These are phyloP conservation scores for Lojkania enalia DNA, from an alignment of 2,329 filamentous ascomycete species.

Conservation along the genomic window DNA sequence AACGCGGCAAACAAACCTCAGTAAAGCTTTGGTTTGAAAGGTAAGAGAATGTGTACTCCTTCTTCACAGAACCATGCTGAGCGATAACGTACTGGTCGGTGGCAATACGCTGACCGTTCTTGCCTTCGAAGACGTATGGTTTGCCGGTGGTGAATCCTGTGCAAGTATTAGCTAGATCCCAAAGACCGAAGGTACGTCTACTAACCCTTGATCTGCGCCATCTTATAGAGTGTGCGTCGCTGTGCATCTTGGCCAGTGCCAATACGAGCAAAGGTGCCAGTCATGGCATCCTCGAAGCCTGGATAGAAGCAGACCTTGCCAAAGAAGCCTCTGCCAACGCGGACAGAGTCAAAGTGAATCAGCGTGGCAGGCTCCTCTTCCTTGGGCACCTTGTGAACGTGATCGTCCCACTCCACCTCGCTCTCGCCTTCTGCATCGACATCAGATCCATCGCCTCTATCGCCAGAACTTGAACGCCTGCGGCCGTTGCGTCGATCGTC, in stretches of 20 bases:
- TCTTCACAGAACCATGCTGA: slow-evolving; percentile 79
- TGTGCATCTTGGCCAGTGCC: slow-evolving; percentile 78
- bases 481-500: slow-evolving; percentile 54
- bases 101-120: slow-evolving; percentile 74
- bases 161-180: background rate
- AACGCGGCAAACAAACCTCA: slow-evolving; percentile 62
- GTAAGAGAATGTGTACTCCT: slow-evolving; percentile 86
- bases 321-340: slow-evolving; percentile 84
- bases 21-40: slow-evolving; percentile 85
- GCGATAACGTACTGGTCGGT: slow-evolving; percentile 85
- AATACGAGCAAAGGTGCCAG: slow-evolving; percentile 82
- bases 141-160: slow-evolving; percentile 75
- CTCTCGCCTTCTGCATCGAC: slow-evolving; percentile 71
- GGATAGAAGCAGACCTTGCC: slow-evolving; percentile 92
- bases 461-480: slow-evolving; percentile 48
- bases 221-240: slow-evolving; percentile 78
- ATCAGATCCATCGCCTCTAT: slow-evolving; percentile 54
- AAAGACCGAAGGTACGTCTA: background rate
- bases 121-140: slow-evolving; percentile 78
- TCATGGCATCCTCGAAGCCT: slow-evolving; percentile 79
- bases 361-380: slow-evolving; percentile 72
- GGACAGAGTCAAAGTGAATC: slow-evolving; percentile 80
- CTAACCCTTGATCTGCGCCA: slow-evolving; percentile 83
- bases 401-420: slow-evolving; percentile 72
- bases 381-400: slow-evolving; percentile 56